Percentiles rank a stretch among this genome's conserved stretches.
Conservation (phyloP, 495 filamentous ascomycete species). For the Daldinia loculata region DNA sequence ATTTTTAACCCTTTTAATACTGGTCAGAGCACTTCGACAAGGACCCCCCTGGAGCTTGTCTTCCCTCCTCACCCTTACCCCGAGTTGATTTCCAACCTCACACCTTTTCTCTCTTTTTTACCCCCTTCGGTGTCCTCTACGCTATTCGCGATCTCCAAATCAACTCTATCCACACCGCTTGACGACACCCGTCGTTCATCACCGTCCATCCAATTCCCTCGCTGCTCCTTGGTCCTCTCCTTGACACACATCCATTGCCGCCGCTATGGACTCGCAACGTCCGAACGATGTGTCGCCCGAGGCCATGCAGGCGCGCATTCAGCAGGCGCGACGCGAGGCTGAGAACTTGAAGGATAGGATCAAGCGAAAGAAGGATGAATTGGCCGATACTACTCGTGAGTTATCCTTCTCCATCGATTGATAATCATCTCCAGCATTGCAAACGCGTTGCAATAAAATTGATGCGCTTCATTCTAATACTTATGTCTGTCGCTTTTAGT, state of each 20-base stretch:
- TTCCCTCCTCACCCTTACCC: conserved; percentile 46
- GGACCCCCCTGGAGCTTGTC: conserved; percentile 38
- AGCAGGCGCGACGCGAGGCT: conserved; percentile 95
- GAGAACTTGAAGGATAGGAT: conserved; percentile 98
- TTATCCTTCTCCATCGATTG: conserved; percentile 37
- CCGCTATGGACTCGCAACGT: conserved; percentile 59
- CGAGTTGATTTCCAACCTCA: conserved; percentile 49
- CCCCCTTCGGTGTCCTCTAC: conserved; percentile 46
- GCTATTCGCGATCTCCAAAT: conserved; percentile 39
- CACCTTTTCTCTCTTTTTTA: conserved; percentile 45
- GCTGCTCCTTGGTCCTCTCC: conserved; percentile 37
- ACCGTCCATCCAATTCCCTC: conserved; percentile 38
- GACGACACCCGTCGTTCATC: conserved; percentile 37
- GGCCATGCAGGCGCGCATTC: conserved; percentile 80
- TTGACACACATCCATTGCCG: conserved; percentile 42
- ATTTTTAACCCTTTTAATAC: conserved; percentile 21
- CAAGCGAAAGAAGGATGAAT: conserved; percentile 99
- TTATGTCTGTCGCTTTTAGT: conserved; percentile 62
- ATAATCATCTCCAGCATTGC: background rate
- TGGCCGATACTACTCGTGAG: conserved; percentile 97
- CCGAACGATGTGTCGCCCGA: conserved; percentile 67
- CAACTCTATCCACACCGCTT: conserved; percentile 40
- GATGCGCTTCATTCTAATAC: conserved; percentile 1
- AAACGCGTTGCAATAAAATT: background rate
- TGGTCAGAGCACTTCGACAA: conserved; percentile 40